Evolutionary conservation across 1,139 yeast species (phyloP).

Genomic region (Pichia sp.): DNA sequence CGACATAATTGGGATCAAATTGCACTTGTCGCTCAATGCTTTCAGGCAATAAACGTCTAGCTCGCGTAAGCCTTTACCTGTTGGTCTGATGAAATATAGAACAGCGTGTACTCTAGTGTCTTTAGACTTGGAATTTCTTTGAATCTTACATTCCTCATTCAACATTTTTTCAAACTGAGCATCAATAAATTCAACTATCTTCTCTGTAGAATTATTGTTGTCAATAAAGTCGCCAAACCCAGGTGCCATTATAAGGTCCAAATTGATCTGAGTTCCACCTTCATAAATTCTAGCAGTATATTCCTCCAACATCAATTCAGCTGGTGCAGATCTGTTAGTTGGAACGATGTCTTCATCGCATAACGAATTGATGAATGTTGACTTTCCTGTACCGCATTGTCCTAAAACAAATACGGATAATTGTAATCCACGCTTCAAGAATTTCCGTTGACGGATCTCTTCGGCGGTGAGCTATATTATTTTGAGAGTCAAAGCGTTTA

Average conservation of each 20-base stretch:
- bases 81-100: slow-evolving; percentile 85
- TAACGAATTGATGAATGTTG: slow-evolving; percentile 55
- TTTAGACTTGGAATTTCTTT: slow-evolving; percentile 31
- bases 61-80: slow-evolving; percentile 70
- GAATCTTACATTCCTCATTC: slow-evolving; percentile 39
- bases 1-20: slow-evolving; percentile 91
- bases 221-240: slow-evolving; percentile 39
- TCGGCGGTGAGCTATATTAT: slow-evolving; percentile 31
- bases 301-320: slow-evolving; percentile 20
- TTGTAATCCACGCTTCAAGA: slow-evolving; percentile 50
- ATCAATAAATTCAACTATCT: slow-evolving; percentile 31
- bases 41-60: slow-evolving; percentile 77
- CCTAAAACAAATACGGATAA: slow-evolving; percentile 54
- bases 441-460: slow-evolving; percentile 49
- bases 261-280: slow-evolving; percentile 35
- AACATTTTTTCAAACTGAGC: slow-evolving; percentile 34
- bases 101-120: slow-evolving; percentile 93
- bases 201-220: slow-evolving; percentile 22
- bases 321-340: slow-evolving; percentile 20
- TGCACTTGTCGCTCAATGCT: slow-evolving; percentile 78
- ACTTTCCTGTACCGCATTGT: slow-evolving; percentile 54
- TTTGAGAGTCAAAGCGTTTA: neutral
- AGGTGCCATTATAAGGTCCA: slow-evolving; percentile 36
- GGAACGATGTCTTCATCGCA: slow-evolving; percentile 34
- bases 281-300: slow-evolving; percentile 28